Evolutionary conservation across 257 asterid genomes (phyloP).

Genomic region (Primulina eburnea): DNA sequence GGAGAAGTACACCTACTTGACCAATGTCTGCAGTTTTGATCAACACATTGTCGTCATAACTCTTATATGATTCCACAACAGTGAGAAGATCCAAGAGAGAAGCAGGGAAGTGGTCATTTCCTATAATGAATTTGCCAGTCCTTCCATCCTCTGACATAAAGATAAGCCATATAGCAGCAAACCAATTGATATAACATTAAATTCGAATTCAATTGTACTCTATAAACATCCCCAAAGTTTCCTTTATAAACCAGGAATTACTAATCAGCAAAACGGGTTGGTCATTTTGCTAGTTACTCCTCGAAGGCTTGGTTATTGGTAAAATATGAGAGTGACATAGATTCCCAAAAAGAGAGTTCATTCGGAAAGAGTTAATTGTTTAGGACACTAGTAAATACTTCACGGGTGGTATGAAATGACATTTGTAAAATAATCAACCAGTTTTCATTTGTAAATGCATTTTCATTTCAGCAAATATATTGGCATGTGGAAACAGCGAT

Average conservation of each 20-base stretch:
- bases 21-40: conserved; percentile 94
- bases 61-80: conserved; percentile 84
- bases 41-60: conserved; percentile 84
- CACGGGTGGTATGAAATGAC: background rate
- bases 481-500: background rate
- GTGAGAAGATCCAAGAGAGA: conserved; percentile 92
- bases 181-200: background rate
- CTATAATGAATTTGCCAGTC: conserved; percentile 72
- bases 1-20: conserved; percentile 53
- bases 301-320: background rate
- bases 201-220: background rate
- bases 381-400: background rate
- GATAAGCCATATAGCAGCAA: conserved; percentile 1
- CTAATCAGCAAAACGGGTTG: background rate
- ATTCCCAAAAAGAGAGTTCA: too few relatives aligned
- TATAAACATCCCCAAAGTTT: background rate
- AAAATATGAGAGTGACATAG: background rate
- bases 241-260: background rate
- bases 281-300: background rate
- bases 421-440: background rate
- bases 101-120: conserved; percentile 77
- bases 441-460: background rate
- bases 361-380: background rate
- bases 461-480: background rate
- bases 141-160: conserved; percentile 79